Conservation (phyloP, 2,329 filamentous ascomycete species). For the Tothia fuscella region DNA sequence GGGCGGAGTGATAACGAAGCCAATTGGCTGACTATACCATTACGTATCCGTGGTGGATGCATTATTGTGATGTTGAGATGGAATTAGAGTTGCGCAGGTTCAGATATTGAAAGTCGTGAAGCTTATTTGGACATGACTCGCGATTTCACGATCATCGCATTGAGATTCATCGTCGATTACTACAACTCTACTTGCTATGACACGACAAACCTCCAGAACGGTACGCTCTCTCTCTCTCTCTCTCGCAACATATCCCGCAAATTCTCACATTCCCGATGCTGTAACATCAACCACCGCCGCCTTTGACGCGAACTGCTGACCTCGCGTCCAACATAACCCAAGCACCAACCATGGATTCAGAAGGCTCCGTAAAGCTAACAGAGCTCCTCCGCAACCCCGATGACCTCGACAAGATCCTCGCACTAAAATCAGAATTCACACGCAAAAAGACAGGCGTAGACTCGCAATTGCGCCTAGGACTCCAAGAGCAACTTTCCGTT, state of each 20-base stretch:
- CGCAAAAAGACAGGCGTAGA: constrained; percentile 91
- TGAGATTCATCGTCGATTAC: no score
- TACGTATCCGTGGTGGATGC: constrained; percentile 8
- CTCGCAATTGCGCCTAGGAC: constrained; percentile 73
- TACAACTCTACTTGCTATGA: no score
- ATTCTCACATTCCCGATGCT: no score
- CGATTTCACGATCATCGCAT: no score
- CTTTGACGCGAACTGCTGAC: no score
- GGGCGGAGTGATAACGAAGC: constrained; percentile 1
- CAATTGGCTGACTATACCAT: constrained; percentile 8
- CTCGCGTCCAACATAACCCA: no score
- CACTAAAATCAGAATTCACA: constrained; percentile 80
- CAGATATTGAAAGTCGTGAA: no score
- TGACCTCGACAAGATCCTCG: constrained; percentile 89
- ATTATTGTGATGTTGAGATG: constrained; percentile 4
- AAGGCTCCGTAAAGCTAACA: constrained; percentile 63
- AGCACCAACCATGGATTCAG: constrained; percentile 42
- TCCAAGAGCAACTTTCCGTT: constrained; percentile 86
- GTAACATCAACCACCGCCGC: no score
- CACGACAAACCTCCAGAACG: no score
- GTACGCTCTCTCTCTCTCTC: no score
- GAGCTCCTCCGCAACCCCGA: constrained; percentile 92
- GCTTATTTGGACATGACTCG: no score
- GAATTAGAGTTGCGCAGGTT: not conserved
- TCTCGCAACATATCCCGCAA: no score